Conservation (phyloP, 306 rosid species). For the Cyamopsis tetragonoloba region DNA sequence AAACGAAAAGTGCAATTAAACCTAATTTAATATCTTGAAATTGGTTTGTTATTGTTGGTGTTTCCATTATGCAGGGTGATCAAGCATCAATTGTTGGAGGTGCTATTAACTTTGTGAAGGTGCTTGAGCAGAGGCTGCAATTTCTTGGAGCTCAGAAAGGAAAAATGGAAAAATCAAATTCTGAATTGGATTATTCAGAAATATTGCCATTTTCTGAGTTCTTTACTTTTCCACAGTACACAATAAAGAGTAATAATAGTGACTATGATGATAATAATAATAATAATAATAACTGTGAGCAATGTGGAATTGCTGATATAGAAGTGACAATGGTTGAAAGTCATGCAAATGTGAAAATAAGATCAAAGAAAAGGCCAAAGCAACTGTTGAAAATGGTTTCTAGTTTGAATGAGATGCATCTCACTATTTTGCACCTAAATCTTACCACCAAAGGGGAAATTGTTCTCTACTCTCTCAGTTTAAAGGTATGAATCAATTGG, state of each 20-base stretch:
- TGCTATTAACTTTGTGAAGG: slow-evolving; percentile 87
- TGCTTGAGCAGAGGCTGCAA: slow-evolving; percentile 80
- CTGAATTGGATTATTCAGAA: not conserved
- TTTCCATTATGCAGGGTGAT: slow-evolving; percentile 60
- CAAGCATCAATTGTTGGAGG: slow-evolving; percentile 96
- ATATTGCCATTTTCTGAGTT: slow-evolving; percentile 85
- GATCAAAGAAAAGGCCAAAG: slow-evolving; percentile 63
- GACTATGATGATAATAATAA: too few relatives aligned
- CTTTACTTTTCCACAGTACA: slow-evolving; percentile 84
- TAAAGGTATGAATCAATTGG: slow-evolving; percentile 49
- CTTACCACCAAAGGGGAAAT: slow-evolving; percentile 54
- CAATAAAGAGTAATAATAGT: slow-evolving; percentile 34
- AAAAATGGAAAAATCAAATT: slow-evolving; percentile 9
- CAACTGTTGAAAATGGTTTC: slow-evolving; percentile 72
- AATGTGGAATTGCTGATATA: slow-evolving; percentile 55
- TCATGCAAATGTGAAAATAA: slow-evolving; percentile 85
- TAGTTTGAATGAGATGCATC: slow-evolving; percentile 60
- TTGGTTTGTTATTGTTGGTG: not conserved
- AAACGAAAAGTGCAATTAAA: not conserved
- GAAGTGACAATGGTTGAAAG: slow-evolving; percentile 93
- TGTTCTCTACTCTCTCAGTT: slow-evolving; percentile 71
- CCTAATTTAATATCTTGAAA: not conserved
- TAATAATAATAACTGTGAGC: too few relatives aligned
- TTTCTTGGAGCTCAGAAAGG: slow-evolving; percentile 46
- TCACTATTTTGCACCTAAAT: slow-evolving; percentile 80